Base-by-base conservation (phyloP, 225 moss, liverwort and hornwort genomes). In the Thuidium tamariscinum region DNA sequence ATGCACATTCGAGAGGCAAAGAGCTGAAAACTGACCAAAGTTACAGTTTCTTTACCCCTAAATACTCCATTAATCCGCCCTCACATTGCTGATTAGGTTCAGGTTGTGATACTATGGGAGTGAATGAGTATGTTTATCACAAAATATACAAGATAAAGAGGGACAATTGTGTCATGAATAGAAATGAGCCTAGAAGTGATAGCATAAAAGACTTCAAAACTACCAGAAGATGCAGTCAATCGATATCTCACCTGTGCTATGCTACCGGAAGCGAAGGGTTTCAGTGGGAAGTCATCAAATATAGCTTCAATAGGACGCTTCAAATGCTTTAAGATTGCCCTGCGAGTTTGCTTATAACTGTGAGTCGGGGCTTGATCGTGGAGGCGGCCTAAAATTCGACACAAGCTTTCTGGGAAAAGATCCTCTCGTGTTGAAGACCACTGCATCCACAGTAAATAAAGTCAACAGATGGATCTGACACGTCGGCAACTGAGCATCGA, bases 361-460 rank as follows among this genome's bases (percentile, higher is more conserved):
- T 98, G 98, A 83, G 95, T 94, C 81, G 98, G 98, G n/a, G 98
- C 96, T 87, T 91, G 93, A 88, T 98, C 98, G 70, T 96, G 95
- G 63, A 98, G 94, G 86, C 98, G 96, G 77, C 95, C 96, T 85
- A 98, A 88, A 64, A 87, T 93, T 75, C 85, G 81, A 86, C 98
- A 98, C 72, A 98, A 91, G 81, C 95, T 95, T 67, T 95, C 93
- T n/a, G 98, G 95, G 76, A 98, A 98, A 25, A 98, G 86, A 84
- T 98, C 98, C 81, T 97, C 97, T 84, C 98, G 91, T 32, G 96
- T 97, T 86, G 98, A 95, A 70, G 98, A 98, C 98, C 98, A 98
- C 96, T 97, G 87, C 82, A 88, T 69, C 64, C 54, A 92, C 37
- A 73, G 59, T 25, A 79, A 75, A 59, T 74, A 62, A 80, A 68